Evolutionary conservation across 352 stramenopile species (phyloP).

Genomic region (Globisporangium spiculum): DNA sequence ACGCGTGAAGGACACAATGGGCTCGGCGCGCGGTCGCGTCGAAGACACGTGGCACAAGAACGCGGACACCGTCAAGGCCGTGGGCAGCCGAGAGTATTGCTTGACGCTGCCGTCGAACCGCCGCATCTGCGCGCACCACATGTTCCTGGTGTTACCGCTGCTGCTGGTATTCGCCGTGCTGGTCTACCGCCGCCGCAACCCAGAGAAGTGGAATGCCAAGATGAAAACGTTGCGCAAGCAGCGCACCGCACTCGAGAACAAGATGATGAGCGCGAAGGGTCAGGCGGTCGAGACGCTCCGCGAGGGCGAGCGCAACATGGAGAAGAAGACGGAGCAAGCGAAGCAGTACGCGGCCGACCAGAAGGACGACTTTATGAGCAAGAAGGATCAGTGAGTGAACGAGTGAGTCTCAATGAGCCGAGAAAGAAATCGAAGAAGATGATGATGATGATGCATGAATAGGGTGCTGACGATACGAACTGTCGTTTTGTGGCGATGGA

Average conservation of each 20-base stretch:
- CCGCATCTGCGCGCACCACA: constrained; percentile 43
- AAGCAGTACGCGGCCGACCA: neutral
- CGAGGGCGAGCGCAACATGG: constrained; percentile 28
- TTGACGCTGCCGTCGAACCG: constrained; percentile 34
- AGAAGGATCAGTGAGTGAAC: constrained; percentile 8
- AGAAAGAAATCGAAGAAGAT: neutral
- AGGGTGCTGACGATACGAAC: neutral
- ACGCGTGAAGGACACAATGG: constrained; percentile 49
- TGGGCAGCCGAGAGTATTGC: constrained; percentile 51
- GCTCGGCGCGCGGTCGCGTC: constrained; percentile 29
- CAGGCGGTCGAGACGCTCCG: constrained; percentile 31
- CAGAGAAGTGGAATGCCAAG: constrained; percentile 58
- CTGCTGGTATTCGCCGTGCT: constrained; percentile 31
- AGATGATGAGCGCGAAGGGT: constrained; percentile 44
- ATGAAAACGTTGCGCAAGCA: constrained; percentile 52
- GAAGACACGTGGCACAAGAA: constrained; percentile 60
- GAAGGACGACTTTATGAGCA: constrained; percentile 5
- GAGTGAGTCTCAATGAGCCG: neutral
- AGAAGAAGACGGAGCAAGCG: constrained; percentile 32
- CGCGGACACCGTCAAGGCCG: constrained; percentile 41
- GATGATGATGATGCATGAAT: neutral
- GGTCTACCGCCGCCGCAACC: constrained; percentile 56
- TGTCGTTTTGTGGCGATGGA: neutral
- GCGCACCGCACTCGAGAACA: constrained; percentile 39
- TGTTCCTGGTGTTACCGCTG: constrained; percentile 45